Conservation (phyloP, 768 basidiomycete genomes). For the Lanmaoa rubissima region DNA sequence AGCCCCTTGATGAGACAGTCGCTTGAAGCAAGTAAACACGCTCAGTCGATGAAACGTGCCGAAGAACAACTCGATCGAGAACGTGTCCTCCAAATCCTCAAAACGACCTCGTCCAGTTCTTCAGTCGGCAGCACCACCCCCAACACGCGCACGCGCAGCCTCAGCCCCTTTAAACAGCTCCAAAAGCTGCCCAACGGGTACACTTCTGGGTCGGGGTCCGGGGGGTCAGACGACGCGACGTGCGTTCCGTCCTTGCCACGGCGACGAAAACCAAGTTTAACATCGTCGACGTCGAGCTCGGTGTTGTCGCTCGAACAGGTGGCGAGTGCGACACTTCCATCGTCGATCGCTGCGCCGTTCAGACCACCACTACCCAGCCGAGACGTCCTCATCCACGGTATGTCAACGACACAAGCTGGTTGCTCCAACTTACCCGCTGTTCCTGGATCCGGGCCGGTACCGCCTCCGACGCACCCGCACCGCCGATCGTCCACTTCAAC, state of each 20-base stretch:
- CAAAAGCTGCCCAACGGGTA: slow-evolving; percentile 4
- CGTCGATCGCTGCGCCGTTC: slow-evolving; percentile 7
- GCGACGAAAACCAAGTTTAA: slow-evolving; percentile 34
- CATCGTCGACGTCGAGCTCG: slow-evolving; percentile 35
- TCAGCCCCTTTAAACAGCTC: slow-evolving; percentile 28
- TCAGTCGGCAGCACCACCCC: slow-evolving; percentile 10
- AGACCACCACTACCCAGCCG: slow-evolving; percentile 27
- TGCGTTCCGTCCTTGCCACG: slow-evolving; percentile 36
- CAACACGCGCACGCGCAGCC: slow-evolving; percentile 28
- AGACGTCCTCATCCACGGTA: slow-evolving; percentile 8
- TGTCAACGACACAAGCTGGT: slow-evolving; percentile 5
- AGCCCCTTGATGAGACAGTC: slow-evolving; percentile 72
- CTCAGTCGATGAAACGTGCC: slow-evolving; percentile 65
- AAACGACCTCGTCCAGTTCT: slow-evolving; percentile 47
- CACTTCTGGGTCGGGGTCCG: not conserved
- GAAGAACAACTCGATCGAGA: slow-evolving; percentile 69
- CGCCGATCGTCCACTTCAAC: slow-evolving; percentile 36
- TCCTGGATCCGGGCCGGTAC: slow-evolving; percentile 29
- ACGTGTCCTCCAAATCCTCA: slow-evolving; percentile 67
- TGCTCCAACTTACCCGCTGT: not conserved
- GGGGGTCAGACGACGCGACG: slow-evolving; percentile 22
- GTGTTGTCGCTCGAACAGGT: slow-evolving; percentile 42
- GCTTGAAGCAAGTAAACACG: slow-evolving; percentile 70
- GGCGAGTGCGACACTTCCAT: slow-evolving; percentile 36
- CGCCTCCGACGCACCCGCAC: slow-evolving; percentile 57